These are phyloP conservation scores for Zymoseptoria tritici DNA, from an alignment of 2,329 filamentous ascomycete species.

Conservation along the genomic window DNA sequence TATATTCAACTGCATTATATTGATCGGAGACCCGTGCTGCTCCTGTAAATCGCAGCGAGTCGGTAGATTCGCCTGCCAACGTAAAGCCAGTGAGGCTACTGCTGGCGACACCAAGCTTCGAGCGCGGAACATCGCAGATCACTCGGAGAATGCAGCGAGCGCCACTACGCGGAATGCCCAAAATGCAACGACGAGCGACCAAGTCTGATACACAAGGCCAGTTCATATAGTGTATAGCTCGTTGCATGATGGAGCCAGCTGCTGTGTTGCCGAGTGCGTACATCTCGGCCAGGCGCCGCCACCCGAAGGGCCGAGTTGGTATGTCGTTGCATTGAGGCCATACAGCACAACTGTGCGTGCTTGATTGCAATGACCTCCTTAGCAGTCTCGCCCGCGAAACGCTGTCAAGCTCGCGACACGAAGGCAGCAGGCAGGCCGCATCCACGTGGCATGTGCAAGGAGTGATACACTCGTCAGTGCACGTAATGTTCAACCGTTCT, in stretches of 20 bases:
- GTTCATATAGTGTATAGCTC: too few relatives aligned
- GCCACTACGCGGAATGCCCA: too few relatives aligned
- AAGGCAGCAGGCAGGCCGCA: background rate
- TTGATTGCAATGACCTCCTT: background rate
- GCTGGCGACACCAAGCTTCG: background rate
- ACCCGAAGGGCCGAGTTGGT: too few relatives aligned
- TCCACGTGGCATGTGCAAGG: background rate
- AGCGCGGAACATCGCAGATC: background rate
- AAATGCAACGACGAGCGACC: too few relatives aligned
- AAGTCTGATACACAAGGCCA: too few relatives aligned
- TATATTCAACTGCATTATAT: background rate
- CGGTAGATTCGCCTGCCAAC: background rate
- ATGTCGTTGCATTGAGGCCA: too few relatives aligned
- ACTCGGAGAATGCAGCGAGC: background rate
- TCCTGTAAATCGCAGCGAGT: background rate
- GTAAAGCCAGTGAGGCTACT: background rate
- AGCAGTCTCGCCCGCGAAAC: background rate
- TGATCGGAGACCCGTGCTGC: background rate
- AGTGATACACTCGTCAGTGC: background rate
- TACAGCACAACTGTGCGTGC: too few relatives aligned
- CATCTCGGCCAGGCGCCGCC: too few relatives aligned
- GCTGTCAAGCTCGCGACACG: background rate
- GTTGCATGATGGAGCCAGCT: too few relatives aligned
- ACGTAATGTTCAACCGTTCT: constrained; percentile 10
- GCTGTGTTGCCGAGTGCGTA: too few relatives aligned